Evolutionary conservation across 2,329 filamentous ascomycete genomes (phyloP).

Genomic region (Trichoderma citrinoviride): DNA sequence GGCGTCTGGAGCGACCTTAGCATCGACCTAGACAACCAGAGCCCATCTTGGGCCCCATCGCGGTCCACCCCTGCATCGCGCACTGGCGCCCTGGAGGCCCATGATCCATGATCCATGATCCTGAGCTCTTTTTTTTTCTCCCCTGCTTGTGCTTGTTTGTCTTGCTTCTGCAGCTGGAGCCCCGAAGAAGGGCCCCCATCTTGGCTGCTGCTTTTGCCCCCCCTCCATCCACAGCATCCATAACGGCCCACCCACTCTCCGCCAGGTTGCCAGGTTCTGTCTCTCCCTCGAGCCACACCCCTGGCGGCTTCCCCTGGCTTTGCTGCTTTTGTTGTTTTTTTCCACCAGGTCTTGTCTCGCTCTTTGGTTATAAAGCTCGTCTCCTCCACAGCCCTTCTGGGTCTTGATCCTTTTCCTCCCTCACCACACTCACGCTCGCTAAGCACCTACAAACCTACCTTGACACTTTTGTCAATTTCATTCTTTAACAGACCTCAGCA

Average conservation of each 20-base stretch:
- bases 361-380: constrained; percentile 49
- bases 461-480: constrained; percentile 59
- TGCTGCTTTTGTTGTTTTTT: neutral
- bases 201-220: neutral
- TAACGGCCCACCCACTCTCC: neutral
- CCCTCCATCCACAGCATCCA: neutral
- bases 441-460: constrained; percentile 36
- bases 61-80: constrained; percentile 16
- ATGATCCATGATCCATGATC: constrained; percentile 5
- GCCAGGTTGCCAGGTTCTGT: neutral
- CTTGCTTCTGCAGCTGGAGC: constrained; percentile 15
- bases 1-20: neutral
- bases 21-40: neutral
- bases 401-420: constrained; percentile 35
- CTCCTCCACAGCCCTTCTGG: constrained; percentile 38
- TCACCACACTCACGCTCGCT: constrained; percentile 49
- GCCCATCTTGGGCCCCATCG: neutral
- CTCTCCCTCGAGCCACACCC: neutral
- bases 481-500: constrained; percentile 44
- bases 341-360: neutral
- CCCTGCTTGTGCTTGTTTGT: neutral
- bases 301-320: constrained; percentile 13
- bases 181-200: neutral
- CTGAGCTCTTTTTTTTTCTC: neutral
- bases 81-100: neutral